Base-by-base conservation (phyloP, 2,329 filamentous ascomycete species). In the Diaporthe citri region DNA sequence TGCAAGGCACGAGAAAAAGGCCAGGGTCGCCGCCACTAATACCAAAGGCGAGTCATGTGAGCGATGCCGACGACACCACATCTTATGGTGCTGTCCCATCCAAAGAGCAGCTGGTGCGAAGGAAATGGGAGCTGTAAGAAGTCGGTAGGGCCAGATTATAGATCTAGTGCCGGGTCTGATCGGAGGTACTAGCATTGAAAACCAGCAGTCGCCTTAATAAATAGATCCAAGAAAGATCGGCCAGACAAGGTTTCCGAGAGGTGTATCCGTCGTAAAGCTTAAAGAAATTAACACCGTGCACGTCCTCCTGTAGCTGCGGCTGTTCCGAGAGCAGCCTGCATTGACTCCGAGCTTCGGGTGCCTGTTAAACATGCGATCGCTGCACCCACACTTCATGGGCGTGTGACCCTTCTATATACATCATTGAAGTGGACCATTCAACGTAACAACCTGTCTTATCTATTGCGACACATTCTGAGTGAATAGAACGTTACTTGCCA, bases 281-380 rank as follows among this genome's bases (percentile, higher is more conserved):
- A 28, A 28, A 13, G 64, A 67, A 41, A 67, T 41, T 48, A 52
- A n/a, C 7, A 52, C 41, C 20, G 31, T 52, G 62, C 62, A 48
- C 43, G 62, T 67, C 62, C 46, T 34, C 43, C 36, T 41, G 8
- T 3, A 20, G n/a, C 36, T 15, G 36, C 43, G 62, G 28, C 12
- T 4, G 20, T 67, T n/a, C 62, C 62, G 43, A 51, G 10, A 34
- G 6, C 28, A 13, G 28, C 41, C 34, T 46, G n/a, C 36, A 2
- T 67, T 52, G 59, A 22, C 60, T 31, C 15, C 22, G 20, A n/a
- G 25, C 20, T 22, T 64, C 43, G 41, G 17, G 6, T n/a, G 34
- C 15, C 22, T 8, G 60, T 4, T 3, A 15, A 15, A 51, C 20
- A 2, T 5, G 7, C 39, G 25, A 46, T n/a, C 9, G 39, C 7